These are phyloP conservation scores for Tylopilus vinaceipallidus DNA, from an alignment of 768 basidiomycete genomes.

Conservation along the genomic window DNA sequence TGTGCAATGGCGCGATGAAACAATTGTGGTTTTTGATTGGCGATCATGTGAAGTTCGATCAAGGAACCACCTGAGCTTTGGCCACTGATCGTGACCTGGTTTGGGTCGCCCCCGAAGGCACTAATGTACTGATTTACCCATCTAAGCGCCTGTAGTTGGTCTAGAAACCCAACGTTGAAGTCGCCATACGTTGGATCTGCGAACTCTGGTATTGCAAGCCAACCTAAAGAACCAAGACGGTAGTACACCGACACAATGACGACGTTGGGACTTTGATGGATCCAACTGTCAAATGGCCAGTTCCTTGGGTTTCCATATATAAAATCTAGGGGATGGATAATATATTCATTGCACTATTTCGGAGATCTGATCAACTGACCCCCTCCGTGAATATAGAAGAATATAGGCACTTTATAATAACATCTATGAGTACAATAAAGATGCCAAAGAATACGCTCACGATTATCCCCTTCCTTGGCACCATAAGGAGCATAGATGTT, in stretches of 20 bases:
- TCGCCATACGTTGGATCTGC: constrained; percentile 39
- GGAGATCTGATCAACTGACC: constrained; percentile 13
- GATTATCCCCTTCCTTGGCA: constrained; percentile 43
- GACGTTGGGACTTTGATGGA: constrained; percentile 60
- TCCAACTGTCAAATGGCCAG: constrained; percentile 68
- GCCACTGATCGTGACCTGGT: constrained; percentile 50
- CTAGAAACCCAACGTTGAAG: constrained; percentile 53
- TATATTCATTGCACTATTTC: neutral
- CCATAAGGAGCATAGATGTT: constrained; percentile 59
- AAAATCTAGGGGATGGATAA: constrained; percentile 39
- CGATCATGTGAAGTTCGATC: constrained; percentile 57
- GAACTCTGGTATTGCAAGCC: constrained; percentile 53
- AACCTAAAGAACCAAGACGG: constrained; percentile 61
- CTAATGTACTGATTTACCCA: constrained; percentile 40
- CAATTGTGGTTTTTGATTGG: constrained; percentile 37
- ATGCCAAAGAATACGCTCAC: constrained; percentile 35
- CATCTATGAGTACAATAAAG: neutral
- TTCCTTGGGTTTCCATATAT: constrained; percentile 58
- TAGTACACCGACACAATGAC: constrained; percentile 68
- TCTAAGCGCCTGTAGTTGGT: constrained; percentile 45
- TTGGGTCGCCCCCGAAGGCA: constrained; percentile 41
- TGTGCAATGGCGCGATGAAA: constrained; percentile 61
- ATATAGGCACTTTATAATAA: constrained; percentile 32
- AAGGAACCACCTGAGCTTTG: constrained; percentile 47
- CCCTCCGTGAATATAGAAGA: constrained; percentile 43